Evolutionary conservation across 1,284 basidiomycete species (phyloP).

Genomic region (Inonotus hispidus): DNA sequence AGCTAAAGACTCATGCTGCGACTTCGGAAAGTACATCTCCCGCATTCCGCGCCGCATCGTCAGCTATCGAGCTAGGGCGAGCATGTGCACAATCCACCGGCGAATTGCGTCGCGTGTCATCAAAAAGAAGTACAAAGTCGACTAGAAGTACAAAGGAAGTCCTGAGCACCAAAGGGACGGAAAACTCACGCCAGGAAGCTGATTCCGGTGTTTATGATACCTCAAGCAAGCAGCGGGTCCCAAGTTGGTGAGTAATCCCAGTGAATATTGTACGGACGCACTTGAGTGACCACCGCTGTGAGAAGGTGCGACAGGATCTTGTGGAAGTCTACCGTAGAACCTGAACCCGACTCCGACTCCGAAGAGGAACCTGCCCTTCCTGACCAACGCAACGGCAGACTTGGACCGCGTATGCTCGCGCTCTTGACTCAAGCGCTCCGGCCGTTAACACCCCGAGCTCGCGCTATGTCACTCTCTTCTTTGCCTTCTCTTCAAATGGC

Average conservation of each 20-base stretch:
- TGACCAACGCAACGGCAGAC: background rate
- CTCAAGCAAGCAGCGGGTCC: constrained; percentile 74
- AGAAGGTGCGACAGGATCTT: constrained; percentile 70
- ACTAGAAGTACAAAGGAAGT: background rate
- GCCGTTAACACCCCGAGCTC: constrained; percentile 8
- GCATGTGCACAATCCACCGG: background rate
- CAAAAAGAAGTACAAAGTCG: constrained; percentile 15
- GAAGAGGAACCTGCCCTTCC: constrained; percentile 18
- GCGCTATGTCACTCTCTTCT: constrained; percentile 6
- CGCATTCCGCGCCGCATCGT: constrained; percentile 6
- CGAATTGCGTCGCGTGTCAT: constrained; percentile 3
- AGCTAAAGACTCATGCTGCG: background rate
- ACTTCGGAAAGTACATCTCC: background rate
- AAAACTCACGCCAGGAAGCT: constrained; percentile 39
- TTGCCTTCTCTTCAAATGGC: background rate
- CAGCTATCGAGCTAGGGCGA: constrained; percentile 14
- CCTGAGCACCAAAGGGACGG: constrained; percentile 13
- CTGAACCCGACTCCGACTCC: constrained; percentile 40
- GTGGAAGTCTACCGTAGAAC: constrained; percentile 64
- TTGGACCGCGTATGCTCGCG: constrained; percentile 14
- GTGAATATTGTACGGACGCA: no score
- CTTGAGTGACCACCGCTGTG: background rate
- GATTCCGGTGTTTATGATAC: constrained; percentile 66
- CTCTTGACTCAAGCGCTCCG: constrained; percentile 12
- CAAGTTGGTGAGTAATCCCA: constrained; percentile 58